These are phyloP conservation scores for Coemansia sp. DNA, from an alignment of 192 early-diverging fungal species.

Conservation along the genomic window DNA sequence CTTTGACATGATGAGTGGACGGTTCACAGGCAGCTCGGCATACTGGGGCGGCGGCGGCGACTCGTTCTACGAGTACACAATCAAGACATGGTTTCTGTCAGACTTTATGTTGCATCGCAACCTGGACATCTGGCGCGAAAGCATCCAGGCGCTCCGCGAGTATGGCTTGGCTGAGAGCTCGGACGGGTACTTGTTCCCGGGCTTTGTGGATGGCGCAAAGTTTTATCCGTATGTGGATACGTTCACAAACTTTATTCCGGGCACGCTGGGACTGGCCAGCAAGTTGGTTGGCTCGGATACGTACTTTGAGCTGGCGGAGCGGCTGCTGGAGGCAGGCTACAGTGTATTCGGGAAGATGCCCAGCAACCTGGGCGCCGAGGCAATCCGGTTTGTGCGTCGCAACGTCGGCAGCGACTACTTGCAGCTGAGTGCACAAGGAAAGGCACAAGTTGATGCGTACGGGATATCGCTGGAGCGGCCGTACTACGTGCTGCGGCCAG, in stretches of 20 bases:
- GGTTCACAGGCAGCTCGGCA: slow-evolving; percentile 29
- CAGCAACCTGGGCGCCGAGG: slow-evolving; percentile 41
- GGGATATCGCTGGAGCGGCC: slow-evolving; percentile 36
- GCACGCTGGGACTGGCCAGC: slow-evolving; percentile 43
- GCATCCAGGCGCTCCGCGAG: slow-evolving; percentile 39
- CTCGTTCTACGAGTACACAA: slow-evolving; percentile 93
- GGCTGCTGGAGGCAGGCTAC: slow-evolving; percentile 42
- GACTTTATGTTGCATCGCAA: slow-evolving; percentile 55
- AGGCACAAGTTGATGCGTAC: slow-evolving; percentile 23
- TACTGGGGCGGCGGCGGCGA: slow-evolving; percentile 84
- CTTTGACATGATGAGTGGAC: slow-evolving; percentile 33
- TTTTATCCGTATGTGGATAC: slow-evolving; percentile 47
- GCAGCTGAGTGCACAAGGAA: background rate
- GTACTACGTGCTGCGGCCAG: slow-evolving; percentile 73
- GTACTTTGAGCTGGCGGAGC: slow-evolving; percentile 42
- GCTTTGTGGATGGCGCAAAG: slow-evolving; percentile 45
- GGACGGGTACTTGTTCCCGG: slow-evolving; percentile 29
- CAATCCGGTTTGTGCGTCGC: slow-evolving; percentile 46
- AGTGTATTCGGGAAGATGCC: slow-evolving; percentile 43
- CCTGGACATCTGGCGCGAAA: slow-evolving; percentile 50
- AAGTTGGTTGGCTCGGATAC: slow-evolving; percentile 42
- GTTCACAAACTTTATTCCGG: slow-evolving; percentile 51
- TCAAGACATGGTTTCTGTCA: slow-evolving; percentile 84
- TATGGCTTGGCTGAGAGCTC: slow-evolving; percentile 38
- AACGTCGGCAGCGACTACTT: slow-evolving; percentile 41